phyloP scores from a whole-genome alignment of 345 rosid species.

The Cochlearia excelsa region DNA sequence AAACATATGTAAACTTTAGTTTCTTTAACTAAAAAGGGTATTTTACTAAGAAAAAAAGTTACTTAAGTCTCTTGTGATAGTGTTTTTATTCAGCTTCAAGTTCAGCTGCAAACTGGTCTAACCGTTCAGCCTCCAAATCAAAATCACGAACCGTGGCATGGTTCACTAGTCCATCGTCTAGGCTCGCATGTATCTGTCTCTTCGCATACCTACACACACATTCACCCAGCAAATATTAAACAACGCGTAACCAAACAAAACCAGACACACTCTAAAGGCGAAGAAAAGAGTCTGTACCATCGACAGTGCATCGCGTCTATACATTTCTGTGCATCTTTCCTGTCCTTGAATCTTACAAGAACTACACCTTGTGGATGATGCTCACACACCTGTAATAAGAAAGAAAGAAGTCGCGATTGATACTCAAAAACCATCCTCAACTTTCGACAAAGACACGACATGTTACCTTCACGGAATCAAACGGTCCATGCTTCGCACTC shows the following conservation, averaged over 20 bases:
- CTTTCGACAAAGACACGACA: conserved; percentile 7
- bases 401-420: conserved; percentile 3
- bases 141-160: conserved; percentile 67
- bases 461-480: conserved; percentile 73
- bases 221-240: neutral
- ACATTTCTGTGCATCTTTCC: conserved; percentile 84
- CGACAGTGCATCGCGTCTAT: conserved; percentile 90
- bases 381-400: conserved; percentile 65
- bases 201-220: conserved; percentile 70
- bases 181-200: conserved; percentile 71
- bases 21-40: too few species aligned
- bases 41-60: too few species aligned
- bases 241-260: neutral
- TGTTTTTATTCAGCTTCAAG: conserved; percentile 67
- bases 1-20: too few species aligned
- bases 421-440: neutral
- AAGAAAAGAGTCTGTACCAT: conserved; percentile 49
- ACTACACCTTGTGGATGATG: conserved; percentile 91
- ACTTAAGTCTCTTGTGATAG: neutral
- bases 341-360: conserved; percentile 77
- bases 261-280: neutral
- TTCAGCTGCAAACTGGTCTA: conserved; percentile 88
- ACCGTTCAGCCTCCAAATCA: conserved; percentile 56
- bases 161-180: conserved; percentile 79
- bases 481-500: conserved; percentile 76